Conservation (phyloP, 2,329 filamentous ascomycete genomes). For the Xylariaceae sp. region DNA sequence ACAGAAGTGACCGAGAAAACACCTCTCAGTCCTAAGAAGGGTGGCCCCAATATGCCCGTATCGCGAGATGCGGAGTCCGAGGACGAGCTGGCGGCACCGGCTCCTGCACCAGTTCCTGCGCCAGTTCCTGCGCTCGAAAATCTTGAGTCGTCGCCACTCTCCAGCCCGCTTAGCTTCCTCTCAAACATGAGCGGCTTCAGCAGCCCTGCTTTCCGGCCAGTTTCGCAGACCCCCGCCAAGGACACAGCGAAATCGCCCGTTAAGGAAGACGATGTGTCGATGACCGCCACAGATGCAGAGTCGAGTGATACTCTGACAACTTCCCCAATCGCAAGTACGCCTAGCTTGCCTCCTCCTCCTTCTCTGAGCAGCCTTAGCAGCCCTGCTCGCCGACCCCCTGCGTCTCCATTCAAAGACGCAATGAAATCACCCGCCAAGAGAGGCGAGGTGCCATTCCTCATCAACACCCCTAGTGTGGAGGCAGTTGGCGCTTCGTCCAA, state of each 20-base stretch:
- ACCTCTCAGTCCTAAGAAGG: slow-evolving; percentile 61
- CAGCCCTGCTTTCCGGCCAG: too few relatives aligned
- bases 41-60: slow-evolving; percentile 48
- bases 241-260: too few relatives aligned
- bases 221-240: too few relatives aligned
- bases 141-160: too few relatives aligned
- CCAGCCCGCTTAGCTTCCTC: too few relatives aligned
- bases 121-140: too few relatives aligned
- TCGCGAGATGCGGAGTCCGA: slow-evolving; percentile 48
- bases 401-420: slow-evolving; percentile 50
- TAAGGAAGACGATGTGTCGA: not conserved
- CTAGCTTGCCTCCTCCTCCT: too few relatives aligned
- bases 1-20: slow-evolving; percentile 38
- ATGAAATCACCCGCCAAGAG: slow-evolving; percentile 53
- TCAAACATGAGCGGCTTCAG: too few relatives aligned
- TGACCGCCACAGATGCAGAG: slow-evolving; percentile 24
- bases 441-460: slow-evolving; percentile 39
- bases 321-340: too few relatives aligned
- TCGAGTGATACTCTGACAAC: slow-evolving; percentile 21
- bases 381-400: slow-evolving; percentile 50
- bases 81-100: slow-evolving; percentile 48
- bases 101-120: too few relatives aligned
- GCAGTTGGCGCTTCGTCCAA: slow-evolving; percentile 37
- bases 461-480: slow-evolving; percentile 25
- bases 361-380: slow-evolving; percentile 33